phyloP scores from a whole-genome alignment of 106 monocot genomes.

The Phalaenopsis aphrodite region DNA sequence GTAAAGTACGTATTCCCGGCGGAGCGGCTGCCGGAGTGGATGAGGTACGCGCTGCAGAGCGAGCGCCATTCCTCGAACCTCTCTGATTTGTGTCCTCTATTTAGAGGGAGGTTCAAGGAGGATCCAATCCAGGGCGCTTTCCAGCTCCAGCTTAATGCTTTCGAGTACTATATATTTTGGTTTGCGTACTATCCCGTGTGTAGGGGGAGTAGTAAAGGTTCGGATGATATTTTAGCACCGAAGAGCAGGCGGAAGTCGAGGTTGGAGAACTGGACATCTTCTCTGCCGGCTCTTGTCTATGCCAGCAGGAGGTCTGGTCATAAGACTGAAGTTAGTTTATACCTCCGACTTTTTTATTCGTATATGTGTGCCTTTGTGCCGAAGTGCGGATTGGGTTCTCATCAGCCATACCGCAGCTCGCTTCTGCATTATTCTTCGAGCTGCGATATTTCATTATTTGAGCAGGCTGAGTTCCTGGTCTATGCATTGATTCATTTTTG shows the following conservation, averaged over 20 bases:
- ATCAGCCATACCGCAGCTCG: slow-evolving; percentile 64
- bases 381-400: slow-evolving; percentile 15
- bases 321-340: slow-evolving; percentile 53
- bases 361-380: slow-evolving; percentile 70
- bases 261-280: slow-evolving; percentile 66
- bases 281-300: slow-evolving; percentile 30
- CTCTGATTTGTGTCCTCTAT: slow-evolving; percentile 47
- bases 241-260: slow-evolving; percentile 19
- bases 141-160: slow-evolving; percentile 63
- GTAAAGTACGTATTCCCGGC: slow-evolving; percentile 60
- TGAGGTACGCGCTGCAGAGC: slow-evolving; percentile 32
- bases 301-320: slow-evolving; percentile 18
- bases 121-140: slow-evolving; percentile 20
- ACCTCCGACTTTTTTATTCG: slow-evolving; percentile 55
- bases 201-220: slow-evolving; percentile 28
- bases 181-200: slow-evolving; percentile 87
- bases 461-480: slow-evolving; percentile 73
- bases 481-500: slow-evolving; percentile 75
- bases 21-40: slow-evolving; percentile 89
- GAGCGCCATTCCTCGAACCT: slow-evolving; percentile 13
- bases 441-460: slow-evolving; percentile 30
- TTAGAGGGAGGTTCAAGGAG: slow-evolving; percentile 39
- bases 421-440: slow-evolving; percentile 55
- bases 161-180: slow-evolving; percentile 94
- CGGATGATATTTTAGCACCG: not conserved